Base-by-base conservation (phyloP, 805 yeast species). In the Maudiozyma serrabonitensis region DNA sequence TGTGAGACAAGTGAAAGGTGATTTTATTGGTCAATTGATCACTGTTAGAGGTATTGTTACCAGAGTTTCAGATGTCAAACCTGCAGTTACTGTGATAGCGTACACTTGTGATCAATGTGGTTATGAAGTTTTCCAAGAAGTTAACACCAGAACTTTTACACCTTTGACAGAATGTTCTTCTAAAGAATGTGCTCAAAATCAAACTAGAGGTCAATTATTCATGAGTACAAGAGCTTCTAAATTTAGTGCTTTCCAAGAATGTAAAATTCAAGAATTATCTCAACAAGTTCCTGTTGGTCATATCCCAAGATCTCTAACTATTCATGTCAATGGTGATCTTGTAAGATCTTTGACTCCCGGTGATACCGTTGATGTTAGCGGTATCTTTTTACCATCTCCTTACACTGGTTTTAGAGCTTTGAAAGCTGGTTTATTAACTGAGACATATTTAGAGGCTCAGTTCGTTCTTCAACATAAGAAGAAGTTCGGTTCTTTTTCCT, bases 31-130 rank as follows among this genome's bases (percentile, higher is more conserved):
- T 45, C 81, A 84, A 58, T 77, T 87, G 53, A 85, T 93, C 59
- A 90, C 96, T 0, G 85, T 90, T 4, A 75, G 96, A 54, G 99
- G 99, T 50, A 90, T 93, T 56, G 88, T 91, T 46, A 93, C 98
- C 8, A 76, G 99, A 56, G 96, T 90, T 5, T 84, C 95, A 2
- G 99, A 93, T 66, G 99, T 93, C 42, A 91, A 90, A 67, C 99
- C 99, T 4, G 75, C 87, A 6, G 87, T 93, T 7, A 73, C 79
- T 52, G 97, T 93, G 48, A 88, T 84, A 59, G 98, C 99, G 0
- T 95, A 91, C 65, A 87, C 98, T 6, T 93, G 99, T 71, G 99
- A 93, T 65, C 85, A 85, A 59, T 93, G 99, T 74, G 99, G 99
- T 45, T 84, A 79, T 68, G 99, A 93, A 69, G 81, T 88, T 47